Conservation (phyloP, 208 protist genomes). For the Wallacemonas sp. region DNA sequence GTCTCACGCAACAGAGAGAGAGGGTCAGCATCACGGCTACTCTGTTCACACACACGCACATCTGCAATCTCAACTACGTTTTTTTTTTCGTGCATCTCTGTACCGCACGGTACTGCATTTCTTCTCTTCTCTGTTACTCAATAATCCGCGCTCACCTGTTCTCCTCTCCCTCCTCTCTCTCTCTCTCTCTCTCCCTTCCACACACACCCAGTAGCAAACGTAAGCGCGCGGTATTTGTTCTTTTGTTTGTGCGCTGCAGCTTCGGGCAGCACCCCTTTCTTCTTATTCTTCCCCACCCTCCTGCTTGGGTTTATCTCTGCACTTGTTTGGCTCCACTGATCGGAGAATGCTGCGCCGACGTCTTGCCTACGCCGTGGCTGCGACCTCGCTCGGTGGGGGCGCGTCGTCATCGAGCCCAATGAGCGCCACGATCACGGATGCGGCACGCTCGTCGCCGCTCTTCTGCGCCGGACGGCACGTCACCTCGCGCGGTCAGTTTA, state of each 20-base stretch:
- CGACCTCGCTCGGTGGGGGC: not conserved
- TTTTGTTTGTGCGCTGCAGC: not conserved
- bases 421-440: not conserved
- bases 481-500: constrained; percentile 80
- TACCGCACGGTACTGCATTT: no score
- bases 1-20: no score
- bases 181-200: not conserved
- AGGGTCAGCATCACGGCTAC: no score
- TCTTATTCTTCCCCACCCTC: not conserved
- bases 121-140: constrained; percentile 5
- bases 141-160: not conserved
- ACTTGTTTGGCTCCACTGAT: not conserved
- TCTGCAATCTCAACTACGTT: no score
- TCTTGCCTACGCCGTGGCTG: not conserved
- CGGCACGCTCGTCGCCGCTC: not conserved
- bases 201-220: not conserved
- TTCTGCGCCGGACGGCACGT: constrained; percentile 31
- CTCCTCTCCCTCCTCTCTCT: not conserved
- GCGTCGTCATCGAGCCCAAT: no score
- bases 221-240: not conserved
- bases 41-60: no score
- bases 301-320: not conserved
- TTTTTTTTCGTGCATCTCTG: no score
- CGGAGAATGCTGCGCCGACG: constrained; percentile 13
- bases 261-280: not conserved